Conservation (phyloP, 768 basidiomycete genomes). For the Porphyrellus cyaneotinctus region DNA sequence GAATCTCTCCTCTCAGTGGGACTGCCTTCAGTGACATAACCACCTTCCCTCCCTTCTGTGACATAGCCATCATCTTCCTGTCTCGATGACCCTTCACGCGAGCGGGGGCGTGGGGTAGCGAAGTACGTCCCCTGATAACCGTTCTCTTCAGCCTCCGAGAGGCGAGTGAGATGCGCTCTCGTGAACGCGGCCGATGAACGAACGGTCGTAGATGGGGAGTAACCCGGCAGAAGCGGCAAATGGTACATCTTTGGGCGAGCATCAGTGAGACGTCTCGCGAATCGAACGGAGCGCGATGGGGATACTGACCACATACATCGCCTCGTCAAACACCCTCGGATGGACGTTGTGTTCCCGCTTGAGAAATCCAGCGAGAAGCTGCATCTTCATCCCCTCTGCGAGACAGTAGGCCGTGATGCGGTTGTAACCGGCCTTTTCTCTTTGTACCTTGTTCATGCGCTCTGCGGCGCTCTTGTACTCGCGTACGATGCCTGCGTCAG, state of each 20-base stretch:
- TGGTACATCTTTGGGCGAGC: slow-evolving; percentile 69
- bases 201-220: slow-evolving; percentile 77
- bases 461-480: slow-evolving; percentile 86
- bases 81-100: slow-evolving; percentile 17
- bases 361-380: slow-evolving; percentile 75
- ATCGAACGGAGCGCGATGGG: not conserved
- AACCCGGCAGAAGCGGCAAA: slow-evolving; percentile 87
- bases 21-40: slow-evolving; percentile 53
- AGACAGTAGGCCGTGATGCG: slow-evolving; percentile 88
- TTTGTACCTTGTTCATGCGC: slow-evolving; percentile 82
- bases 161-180: slow-evolving; percentile 58
- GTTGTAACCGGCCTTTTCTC: slow-evolving; percentile 75
- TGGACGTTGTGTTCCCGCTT: slow-evolving; percentile 92
- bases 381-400: slow-evolving; percentile 82
- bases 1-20: slow-evolving; percentile 1
- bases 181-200: slow-evolving; percentile 72
- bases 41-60: slow-evolving; percentile 39
- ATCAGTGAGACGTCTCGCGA: not conserved
- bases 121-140: slow-evolving; percentile 90
- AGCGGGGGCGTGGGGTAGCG: slow-evolving; percentile 21
- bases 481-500: slow-evolving; percentile 53
- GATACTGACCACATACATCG: slow-evolving; percentile 80
- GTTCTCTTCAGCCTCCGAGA: slow-evolving; percentile 86
- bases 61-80: slow-evolving; percentile 21
- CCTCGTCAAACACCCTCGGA: slow-evolving; percentile 88